A percentile compares a stretch with the other conserved stretches of the same genome.
Evolutionary conservation across 495 filamentous ascomycete species (phyloP).

Genomic region (Achaetomiella virescens): DNA sequence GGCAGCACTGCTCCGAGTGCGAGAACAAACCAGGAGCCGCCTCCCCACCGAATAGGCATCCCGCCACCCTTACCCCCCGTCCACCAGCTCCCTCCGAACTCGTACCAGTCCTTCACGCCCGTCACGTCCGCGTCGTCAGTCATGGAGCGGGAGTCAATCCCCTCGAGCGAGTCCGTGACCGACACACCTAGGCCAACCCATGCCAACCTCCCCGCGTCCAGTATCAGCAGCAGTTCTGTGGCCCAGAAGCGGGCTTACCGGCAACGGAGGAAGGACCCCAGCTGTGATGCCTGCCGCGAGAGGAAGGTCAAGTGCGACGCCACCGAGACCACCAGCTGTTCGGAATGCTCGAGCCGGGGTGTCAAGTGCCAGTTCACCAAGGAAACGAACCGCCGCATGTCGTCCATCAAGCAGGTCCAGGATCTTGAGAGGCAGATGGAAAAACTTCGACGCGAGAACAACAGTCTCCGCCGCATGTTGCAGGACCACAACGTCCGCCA

Average conservation of each 20-base stretch:
- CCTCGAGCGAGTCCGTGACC: slow-evolving; percentile 46
- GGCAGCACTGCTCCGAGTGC: slow-evolving; percentile 22
- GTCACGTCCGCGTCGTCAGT: slow-evolving; percentile 38
- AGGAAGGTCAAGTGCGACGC: slow-evolving; percentile 99
- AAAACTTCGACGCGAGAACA: slow-evolving; percentile 65
- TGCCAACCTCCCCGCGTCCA: slow-evolving; percentile 34
- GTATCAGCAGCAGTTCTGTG: slow-evolving; percentile 29
- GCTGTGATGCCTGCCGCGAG: slow-evolving; percentile 95
- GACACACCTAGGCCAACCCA: slow-evolving; percentile 47
- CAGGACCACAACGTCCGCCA: slow-evolving; percentile 39
- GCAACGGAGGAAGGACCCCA: slow-evolving; percentile 91
- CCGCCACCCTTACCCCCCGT: slow-evolving; percentile 35
- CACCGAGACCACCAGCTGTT: slow-evolving; percentile 90
- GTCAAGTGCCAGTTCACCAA: slow-evolving; percentile 99
- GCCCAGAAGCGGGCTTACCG: slow-evolving; percentile 91
- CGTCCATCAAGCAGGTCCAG: slow-evolving; percentile 98
- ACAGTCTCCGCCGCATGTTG: slow-evolving; percentile 57
- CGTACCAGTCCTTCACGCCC: slow-evolving; percentile 44
- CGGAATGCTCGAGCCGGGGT: slow-evolving; percentile 89
- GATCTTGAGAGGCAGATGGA: slow-evolving; percentile 90
- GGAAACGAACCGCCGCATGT: slow-evolving; percentile 98
- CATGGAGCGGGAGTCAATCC: slow-evolving; percentile 48
- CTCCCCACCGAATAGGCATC: slow-evolving; percentile 42
- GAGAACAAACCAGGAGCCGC: slow-evolving; percentile 30
- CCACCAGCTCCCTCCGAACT: slow-evolving; percentile 24